Conservation (phyloP, 768 basidiomycete species). For the Auricularia sp. region DNA sequence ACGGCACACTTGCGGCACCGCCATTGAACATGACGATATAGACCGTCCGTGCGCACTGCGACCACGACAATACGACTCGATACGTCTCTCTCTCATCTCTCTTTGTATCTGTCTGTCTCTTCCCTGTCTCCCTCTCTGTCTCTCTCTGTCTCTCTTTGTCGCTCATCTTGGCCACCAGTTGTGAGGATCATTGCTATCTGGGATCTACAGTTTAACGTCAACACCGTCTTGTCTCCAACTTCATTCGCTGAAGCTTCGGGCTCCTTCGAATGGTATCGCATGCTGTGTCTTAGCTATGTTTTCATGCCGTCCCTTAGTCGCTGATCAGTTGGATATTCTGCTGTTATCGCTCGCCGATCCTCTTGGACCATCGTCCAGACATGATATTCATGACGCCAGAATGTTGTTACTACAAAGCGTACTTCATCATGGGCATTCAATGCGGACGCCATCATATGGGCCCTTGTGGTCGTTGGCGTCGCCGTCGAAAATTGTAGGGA, state of each 20-base stretch:
- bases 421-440: slow-evolving; percentile 4
- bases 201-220: too few relatives aligned
- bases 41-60: background rate
- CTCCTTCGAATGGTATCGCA: too few relatives aligned
- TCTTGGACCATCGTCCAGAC: background rate
- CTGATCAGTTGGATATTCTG: background rate
- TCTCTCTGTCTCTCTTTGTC: background rate
- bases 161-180: too few relatives aligned
- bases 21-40: background rate
- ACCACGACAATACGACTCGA: background rate
- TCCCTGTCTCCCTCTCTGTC: background rate
- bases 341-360: background rate
- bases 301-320: too few relatives aligned
- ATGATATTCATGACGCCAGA: background rate
- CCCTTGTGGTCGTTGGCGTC: slow-evolving; percentile 17
- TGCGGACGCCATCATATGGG: slow-evolving; percentile 17
- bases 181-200: too few relatives aligned
- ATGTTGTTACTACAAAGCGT: background rate
- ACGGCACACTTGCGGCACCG: slow-evolving; percentile 5
- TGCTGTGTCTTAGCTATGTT: too few relatives aligned
- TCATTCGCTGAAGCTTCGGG: too few relatives aligned
- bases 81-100: background rate
- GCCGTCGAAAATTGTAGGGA: slow-evolving; percentile 14
- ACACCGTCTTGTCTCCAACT: too few relatives aligned
- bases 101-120: background rate